Base-by-base conservation (phyloP, 2,329 filamentous ascomycete species). In the Emergomyces pasteurianus region DNA sequence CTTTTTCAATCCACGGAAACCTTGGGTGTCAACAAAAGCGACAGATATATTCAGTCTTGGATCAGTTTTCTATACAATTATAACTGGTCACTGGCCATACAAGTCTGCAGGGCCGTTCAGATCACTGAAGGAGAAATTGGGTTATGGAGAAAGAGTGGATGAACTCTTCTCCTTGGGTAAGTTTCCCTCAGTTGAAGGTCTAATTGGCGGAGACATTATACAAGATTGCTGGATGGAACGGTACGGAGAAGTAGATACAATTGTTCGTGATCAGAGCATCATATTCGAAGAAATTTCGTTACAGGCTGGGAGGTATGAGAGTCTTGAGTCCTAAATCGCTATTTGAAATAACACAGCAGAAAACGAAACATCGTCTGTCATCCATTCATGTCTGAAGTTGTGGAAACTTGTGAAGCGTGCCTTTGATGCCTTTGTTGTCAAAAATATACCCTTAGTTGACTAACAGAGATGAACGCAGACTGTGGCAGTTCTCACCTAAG, bases 1-100 rank as follows among this genome's bases (percentile, higher is more conserved):
- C 9, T 71, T 71, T 61, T 70, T 55, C 50, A 47, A 63, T 42
- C 57, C 62, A 36, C 31, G 38, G 9, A 62, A 62, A 56, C 50
- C 60, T 38, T 60, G 56, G 57, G 61, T 59, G 55, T 61, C 61
- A 55, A 63, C 59, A 16, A 46, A 61, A 36, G 60, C 52, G n/a
- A 64, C 62, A 31, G 62, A 63, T 54, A 63, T 64, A 36, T 64
- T 64, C 62, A 64, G 63, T 54, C 56, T 62, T 52, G 60, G 56
- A 52, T 62, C 57, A 26, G 31, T 62, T 6, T 61, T 61, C 50
- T 64, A 64, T 58, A 64, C 58, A 40, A 63, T 63, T 43, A 64
- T 63, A 59, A 63, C 63, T 58, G 63, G 61, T 26, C 58, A 62
- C 42, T 62, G 50, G 60, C 56, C 60, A 2, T 62, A 59, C 50